Base-by-base conservation (phyloP, 768 basidiomycete species). In the Amanita jacksonii region DNA sequence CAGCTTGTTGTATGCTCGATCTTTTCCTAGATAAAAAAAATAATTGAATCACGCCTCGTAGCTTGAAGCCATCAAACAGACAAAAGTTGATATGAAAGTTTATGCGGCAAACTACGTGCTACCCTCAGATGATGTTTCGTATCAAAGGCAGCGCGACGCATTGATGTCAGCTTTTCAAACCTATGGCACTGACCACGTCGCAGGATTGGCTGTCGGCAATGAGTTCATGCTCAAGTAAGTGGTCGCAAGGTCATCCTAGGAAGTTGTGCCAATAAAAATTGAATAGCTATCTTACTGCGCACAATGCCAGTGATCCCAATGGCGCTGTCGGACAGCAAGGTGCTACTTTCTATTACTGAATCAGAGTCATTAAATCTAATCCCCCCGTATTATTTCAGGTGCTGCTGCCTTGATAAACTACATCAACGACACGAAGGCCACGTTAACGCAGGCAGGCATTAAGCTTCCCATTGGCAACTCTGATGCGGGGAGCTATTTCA, bases 201-300 rank as follows among this genome's bases (percentile, higher is more conserved):
- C 64, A 0, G 94, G 94, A 12, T 55, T 96, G 22, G 91, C 83
- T 8, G 91, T 96, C 34, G 92, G 94, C 15, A 94, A 96, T 57
- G 91, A 94, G 62, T 89, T 77, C 57, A 86, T 90, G 61, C 74
- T 91, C 49, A 77, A 90, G 79, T 82, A 47, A 22, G 72, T 64
- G 3, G 27, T 18, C 16, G 12, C 15, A 16, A 20, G 35, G 41
- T 28, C 8, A 13, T 3, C 10, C 8, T 23, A 19, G 48, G 7
- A 10, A 13, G 6, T n/a, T 18, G 7, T 23, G 13, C 28, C n/a
- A 37, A 36, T 18, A 37, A 24, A 12, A 3, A 18, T 37, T 39
- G n/a, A 7, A 19, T 31, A 87, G 85, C 57, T 84, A 79, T 50
- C 62, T 88, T 37, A 76, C 63, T 13, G 61, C 46, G 0, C 64